These are phyloP conservation scores for Leccinum variicolor DNA, from an alignment of 768 basidiomycete genomes.

Conservation along the genomic window DNA sequence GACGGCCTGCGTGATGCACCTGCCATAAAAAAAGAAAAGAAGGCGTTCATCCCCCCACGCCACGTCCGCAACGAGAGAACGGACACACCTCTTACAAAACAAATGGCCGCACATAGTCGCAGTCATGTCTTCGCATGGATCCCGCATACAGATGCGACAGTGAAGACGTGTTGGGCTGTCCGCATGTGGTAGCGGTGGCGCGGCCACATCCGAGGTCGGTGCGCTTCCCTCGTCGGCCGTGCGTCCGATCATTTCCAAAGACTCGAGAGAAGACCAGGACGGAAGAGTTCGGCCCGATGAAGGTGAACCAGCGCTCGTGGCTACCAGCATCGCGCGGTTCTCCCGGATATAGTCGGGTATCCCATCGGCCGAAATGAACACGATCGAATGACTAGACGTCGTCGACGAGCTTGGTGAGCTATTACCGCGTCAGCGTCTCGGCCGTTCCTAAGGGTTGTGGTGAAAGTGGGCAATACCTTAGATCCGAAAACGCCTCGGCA, in stretches of 20 bases:
- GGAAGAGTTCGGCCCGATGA: constrained; percentile 20
- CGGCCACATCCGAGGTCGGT: neutral
- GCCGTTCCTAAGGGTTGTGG: neutral
- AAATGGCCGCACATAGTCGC: constrained; percentile 63
- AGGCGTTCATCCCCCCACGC: neutral
- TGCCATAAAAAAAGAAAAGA: constrained; percentile 16
- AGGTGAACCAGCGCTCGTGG: constrained; percentile 26
- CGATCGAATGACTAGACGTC: constrained; percentile 23
- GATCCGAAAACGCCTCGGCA: constrained; percentile 11
- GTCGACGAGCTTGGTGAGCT: constrained; percentile 6
- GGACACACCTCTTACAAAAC: constrained; percentile 53
- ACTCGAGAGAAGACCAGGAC: constrained; percentile 25
- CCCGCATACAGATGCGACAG: constrained; percentile 47
- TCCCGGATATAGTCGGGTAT: constrained; percentile 31
- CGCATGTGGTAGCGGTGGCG: neutral
- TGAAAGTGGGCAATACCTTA: constrained; percentile 9
- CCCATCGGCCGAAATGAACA: constrained; percentile 29
- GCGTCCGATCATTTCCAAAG: constrained; percentile 2
- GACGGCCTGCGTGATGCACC: constrained; percentile 53
- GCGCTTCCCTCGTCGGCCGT: neutral
- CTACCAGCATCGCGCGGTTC: constrained; percentile 29
- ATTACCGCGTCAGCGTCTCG: neutral
- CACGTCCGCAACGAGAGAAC: neutral
- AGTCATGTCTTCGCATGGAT: constrained; percentile 51
- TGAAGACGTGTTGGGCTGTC: constrained; percentile 30